These are phyloP conservation scores for Physaria fendleri DNA, from an alignment of 345 rosid genomes.

Conservation along the genomic window DNA sequence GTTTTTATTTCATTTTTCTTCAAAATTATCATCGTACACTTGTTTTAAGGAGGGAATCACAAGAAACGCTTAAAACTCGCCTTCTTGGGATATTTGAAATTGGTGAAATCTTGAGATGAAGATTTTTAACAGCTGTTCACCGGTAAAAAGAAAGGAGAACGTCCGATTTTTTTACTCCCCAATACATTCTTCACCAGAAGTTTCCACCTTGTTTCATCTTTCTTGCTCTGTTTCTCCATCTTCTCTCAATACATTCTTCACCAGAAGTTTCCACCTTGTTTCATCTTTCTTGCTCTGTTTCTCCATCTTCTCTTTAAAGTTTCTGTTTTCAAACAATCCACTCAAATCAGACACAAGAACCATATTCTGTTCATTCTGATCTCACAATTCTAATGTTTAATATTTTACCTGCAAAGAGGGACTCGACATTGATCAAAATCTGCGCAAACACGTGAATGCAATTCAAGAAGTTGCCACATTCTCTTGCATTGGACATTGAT, in stretches of 20 bases:
- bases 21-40: background rate
- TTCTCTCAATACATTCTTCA: slow-evolving; percentile 57
- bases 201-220: slow-evolving; percentile 67
- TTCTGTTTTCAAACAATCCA: slow-evolving; percentile 31
- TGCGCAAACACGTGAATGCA: slow-evolving; percentile 73
- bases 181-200: slow-evolving; percentile 59
- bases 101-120: background rate
- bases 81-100: slow-evolving; percentile 20
- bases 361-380: background rate
- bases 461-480: slow-evolving; percentile 90
- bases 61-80: slow-evolving; percentile 30
- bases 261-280: slow-evolving; percentile 59
- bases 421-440: slow-evolving; percentile 60
- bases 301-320: slow-evolving; percentile 57
- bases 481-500: slow-evolving; percentile 90
- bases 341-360: background rate
- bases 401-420: slow-evolving; percentile 75
- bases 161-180: slow-evolving; percentile 48
- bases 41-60: slow-evolving; percentile 9
- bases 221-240: slow-evolving; percentile 61
- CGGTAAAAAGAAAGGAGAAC: slow-evolving; percentile 43
- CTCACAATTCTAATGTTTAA: background rate
- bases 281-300: slow-evolving; percentile 73
- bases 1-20: background rate
- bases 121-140: slow-evolving; percentile 3